These are phyloP conservation scores for Rosa multiflora DNA, from an alignment of 306 rosid genomes.

Conservation along the genomic window DNA sequence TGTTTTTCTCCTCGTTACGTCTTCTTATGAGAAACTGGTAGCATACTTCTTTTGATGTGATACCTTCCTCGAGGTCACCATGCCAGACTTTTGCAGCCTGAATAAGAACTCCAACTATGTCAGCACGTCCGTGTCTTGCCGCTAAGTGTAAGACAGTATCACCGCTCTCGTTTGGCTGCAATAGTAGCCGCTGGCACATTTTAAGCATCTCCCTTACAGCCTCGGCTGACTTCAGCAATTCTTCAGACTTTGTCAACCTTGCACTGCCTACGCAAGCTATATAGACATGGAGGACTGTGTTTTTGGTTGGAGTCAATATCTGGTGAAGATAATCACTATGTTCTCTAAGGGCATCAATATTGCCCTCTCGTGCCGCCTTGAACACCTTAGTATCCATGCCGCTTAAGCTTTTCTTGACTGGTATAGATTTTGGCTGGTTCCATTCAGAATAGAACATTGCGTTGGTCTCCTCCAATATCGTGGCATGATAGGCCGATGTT, in stretches of 20 bases:
- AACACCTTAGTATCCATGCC: background rate
- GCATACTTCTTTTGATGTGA: background rate
- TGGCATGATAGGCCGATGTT: background rate
- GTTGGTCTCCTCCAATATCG: background rate
- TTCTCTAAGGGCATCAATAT: background rate
- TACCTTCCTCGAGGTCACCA: background rate
- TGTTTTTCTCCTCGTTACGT: background rate
- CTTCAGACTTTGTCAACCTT: background rate
- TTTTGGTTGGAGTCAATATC: conserved; percentile 1
- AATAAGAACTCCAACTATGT: background rate
- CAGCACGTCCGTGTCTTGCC: background rate
- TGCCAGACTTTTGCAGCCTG: background rate
- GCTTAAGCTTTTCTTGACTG: background rate
- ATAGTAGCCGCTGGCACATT: background rate
- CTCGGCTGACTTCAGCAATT: background rate
- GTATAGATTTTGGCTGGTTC: background rate
- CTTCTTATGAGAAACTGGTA: background rate
- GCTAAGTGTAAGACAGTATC: conserved; percentile 18
- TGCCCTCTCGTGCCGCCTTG: background rate
- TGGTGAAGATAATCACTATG: too few species aligned
- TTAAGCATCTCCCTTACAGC: background rate
- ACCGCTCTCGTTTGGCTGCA: background rate
- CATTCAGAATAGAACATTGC: too few species aligned
- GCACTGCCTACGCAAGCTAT: background rate
- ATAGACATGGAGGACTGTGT: conserved; percentile 26